Conservation (phyloP, 2,329 filamentous ascomycete genomes). For the Xylaria sp. region DNA sequence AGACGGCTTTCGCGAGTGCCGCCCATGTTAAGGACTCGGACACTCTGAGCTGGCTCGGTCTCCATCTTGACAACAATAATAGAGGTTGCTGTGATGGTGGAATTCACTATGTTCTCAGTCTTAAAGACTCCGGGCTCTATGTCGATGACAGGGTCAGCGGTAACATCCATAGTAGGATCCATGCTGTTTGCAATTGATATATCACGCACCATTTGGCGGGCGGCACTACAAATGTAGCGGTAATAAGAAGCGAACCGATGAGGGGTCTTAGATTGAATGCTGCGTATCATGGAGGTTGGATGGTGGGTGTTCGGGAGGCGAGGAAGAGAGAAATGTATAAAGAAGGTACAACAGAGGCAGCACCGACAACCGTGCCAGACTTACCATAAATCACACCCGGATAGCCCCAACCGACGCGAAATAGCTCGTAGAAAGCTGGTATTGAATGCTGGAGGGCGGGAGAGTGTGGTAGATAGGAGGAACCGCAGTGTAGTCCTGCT, state of each 20-base stretch:
- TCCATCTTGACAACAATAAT: background rate
- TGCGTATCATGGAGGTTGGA: background rate
- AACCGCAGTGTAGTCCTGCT: too few species aligned
- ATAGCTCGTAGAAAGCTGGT: too few species aligned
- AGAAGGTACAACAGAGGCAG: background rate
- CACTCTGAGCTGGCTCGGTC: background rate
- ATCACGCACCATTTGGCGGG: too few species aligned
- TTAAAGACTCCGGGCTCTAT: background rate
- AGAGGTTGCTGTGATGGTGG: background rate
- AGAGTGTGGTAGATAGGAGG: too few species aligned
- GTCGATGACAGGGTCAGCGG: background rate
- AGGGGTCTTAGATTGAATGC: background rate
- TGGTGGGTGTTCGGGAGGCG: too few species aligned
- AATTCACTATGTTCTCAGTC: background rate
- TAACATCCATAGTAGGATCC: background rate
- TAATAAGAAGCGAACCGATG: background rate
- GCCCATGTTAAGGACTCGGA: conserved; percentile 23
- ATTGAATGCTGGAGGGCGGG: too few species aligned
- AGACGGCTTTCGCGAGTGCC: background rate
- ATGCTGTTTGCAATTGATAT: background rate
- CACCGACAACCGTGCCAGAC: background rate
- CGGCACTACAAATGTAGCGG: background rate
- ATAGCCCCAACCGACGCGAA: too few species aligned
- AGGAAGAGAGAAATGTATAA: too few species aligned
- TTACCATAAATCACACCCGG: too few species aligned